Percentiles rank a stretch among this genome's conserved stretches.
phyloP scores from a whole-genome alignment of 441 rosid species.

The Adansonia grandidieri region DNA sequence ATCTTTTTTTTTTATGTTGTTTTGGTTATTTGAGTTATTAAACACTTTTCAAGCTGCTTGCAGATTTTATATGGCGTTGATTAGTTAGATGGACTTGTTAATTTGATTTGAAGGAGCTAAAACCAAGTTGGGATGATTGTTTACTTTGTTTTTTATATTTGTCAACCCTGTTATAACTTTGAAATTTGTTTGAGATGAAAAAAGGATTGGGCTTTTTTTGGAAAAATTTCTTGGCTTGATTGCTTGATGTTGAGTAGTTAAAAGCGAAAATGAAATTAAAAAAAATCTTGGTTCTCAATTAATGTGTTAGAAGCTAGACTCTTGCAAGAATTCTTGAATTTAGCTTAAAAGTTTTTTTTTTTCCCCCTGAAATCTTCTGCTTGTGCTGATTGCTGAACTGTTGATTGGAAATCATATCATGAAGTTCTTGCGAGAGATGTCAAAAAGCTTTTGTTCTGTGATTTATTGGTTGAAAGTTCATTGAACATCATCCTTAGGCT shows the following conservation, averaged over 20 bases:
- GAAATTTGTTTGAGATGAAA: constrained; percentile 8
- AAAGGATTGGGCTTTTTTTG: not conserved
- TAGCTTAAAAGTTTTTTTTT: not conserved
- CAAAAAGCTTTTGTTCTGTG: not conserved
- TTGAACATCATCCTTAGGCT: not conserved
- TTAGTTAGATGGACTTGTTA: not conserved
- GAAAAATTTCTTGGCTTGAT: not conserved
- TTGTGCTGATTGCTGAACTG: constrained; percentile 14
- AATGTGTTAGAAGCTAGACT: not conserved
- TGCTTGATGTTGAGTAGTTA: constrained; percentile 1
- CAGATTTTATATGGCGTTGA: constrained; percentile 1
- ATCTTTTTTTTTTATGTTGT: not conserved
- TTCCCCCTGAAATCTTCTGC: not conserved
- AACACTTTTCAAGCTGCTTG: not conserved
- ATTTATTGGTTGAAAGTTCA: constrained; percentile 9
- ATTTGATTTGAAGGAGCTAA: not conserved
- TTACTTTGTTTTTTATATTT: not conserved
- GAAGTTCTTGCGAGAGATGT: not conserved
- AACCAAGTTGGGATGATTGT: constrained; percentile 2
- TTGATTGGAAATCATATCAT: not conserved
- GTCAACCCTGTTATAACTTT: not conserved
- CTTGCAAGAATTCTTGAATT: not conserved
- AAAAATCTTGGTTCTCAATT: not conserved
- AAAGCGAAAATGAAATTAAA: not conserved
- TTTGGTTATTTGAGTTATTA: not conserved